phyloP scores from a whole-genome alignment of 768 basidiomycete genomes.

The Suillus paluster region DNA sequence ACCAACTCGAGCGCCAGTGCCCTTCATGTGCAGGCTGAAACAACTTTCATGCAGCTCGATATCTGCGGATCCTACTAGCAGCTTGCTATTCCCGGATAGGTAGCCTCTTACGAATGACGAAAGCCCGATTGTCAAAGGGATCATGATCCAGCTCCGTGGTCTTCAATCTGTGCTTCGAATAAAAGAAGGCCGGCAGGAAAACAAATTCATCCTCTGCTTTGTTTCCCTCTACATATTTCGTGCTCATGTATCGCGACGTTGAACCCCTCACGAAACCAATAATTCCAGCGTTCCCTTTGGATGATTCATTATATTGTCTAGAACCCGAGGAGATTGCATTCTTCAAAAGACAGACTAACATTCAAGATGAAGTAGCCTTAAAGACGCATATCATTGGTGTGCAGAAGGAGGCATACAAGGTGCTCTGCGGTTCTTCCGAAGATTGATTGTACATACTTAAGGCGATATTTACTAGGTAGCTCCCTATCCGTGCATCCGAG shows the following conservation, averaged over 20 bases:
- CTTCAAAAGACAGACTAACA: background rate
- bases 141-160: too few species aligned
- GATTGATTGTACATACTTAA: background rate
- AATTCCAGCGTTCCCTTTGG: background rate
- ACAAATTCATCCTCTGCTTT: background rate
- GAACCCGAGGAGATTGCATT: background rate
- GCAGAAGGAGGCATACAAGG: background rate
- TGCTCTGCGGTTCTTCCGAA: background rate
- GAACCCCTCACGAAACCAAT: background rate
- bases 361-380: background rate
- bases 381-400: background rate
- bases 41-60: too few species aligned
- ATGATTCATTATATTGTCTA: background rate
- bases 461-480: background rate
- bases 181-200: background rate
- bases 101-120: background rate
- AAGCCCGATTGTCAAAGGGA: background rate
- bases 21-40: background rate
- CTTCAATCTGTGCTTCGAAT: background rate
- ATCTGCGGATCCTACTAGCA: background rate
- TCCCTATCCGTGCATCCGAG: constrained; percentile 1
- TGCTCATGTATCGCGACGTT: background rate
- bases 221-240: background rate
- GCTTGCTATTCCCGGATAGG: background rate
- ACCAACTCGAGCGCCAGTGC: background rate